Conservation (phyloP, 2,329 filamentous ascomycete genomes). For the Cladobotryum mycophilum region DNA sequence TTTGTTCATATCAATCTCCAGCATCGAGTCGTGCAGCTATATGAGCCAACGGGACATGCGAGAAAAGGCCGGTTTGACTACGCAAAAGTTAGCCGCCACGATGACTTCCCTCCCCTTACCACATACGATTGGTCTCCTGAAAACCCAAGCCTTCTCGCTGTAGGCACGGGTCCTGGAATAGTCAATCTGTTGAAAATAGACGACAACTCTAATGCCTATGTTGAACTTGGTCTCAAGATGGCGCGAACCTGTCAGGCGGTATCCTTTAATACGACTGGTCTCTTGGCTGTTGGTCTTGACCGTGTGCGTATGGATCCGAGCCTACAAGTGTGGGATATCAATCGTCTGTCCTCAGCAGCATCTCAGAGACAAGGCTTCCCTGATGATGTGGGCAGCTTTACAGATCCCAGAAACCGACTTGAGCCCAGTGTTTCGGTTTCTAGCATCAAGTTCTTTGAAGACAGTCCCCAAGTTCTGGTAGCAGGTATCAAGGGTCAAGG, state of each 20-base stretch:
- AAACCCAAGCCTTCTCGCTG: slow-evolving; percentile 60
- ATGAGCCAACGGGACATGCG: slow-evolving; percentile 55
- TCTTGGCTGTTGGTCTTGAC: slow-evolving; percentile 73
- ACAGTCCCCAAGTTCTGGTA: slow-evolving; percentile 68
- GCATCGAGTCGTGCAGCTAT: slow-evolving; percentile 56
- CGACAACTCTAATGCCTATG: slow-evolving; percentile 58
- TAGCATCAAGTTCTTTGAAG: slow-evolving; percentile 75
- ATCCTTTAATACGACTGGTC: slow-evolving; percentile 65
- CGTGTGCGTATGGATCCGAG: slow-evolving; percentile 76
- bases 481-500: slow-evolving; percentile 71
- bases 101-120: slow-evolving; percentile 57
- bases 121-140: slow-evolving; percentile 62
- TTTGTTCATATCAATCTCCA: slow-evolving; percentile 62
- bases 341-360: slow-evolving; percentile 49
- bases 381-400: slow-evolving; percentile 40
- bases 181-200: slow-evolving; percentile 70
- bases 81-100: slow-evolving; percentile 50
- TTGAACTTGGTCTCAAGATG: slow-evolving; percentile 66
- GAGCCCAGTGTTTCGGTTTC: slow-evolving; percentile 69
- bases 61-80: slow-evolving; percentile 52
- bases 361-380: slow-evolving; percentile 44
- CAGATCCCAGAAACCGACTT: slow-evolving; percentile 52
- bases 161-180: slow-evolving; percentile 69
- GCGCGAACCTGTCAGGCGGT: slow-evolving; percentile 75
- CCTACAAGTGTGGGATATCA: slow-evolving; percentile 77